Base-by-base conservation (phyloP, 2,329 filamentous ascomycete species). In the Fusarium sp. region DNA sequence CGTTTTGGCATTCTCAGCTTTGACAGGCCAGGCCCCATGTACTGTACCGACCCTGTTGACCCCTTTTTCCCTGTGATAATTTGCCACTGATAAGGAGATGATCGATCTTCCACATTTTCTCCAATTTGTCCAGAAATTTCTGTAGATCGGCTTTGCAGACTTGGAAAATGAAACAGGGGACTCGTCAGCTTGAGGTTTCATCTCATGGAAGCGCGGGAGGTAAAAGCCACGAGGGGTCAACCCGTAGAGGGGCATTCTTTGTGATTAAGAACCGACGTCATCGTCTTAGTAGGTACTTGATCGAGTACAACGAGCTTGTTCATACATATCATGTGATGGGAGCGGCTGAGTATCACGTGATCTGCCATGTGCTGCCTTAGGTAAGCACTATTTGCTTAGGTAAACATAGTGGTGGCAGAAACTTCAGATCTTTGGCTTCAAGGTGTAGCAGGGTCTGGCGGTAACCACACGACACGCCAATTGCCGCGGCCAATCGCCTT, bases 341-440 rank as follows among this genome's bases (percentile, higher is more conserved):
- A 25, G 23, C 5, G 17, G 14, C 4, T 15, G 0, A 1, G 5
- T 9, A 13, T 58, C 71, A 70, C 52, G 66, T 72, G 70, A 67
- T 13, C 6, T 3, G 0, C 0, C 1, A n/a, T n/a, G n/a, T n/a
- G n/a, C 0, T 1, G 14, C 1, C 20, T 63, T 31, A 50, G 17
- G 23, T 59, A 63, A 63, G 18, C 1, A 8, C 23, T 25, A n/a
- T 25, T 2, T 0, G 2, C 11, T 67, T 72, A 72, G 53, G 70
- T 72, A 64, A 72, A 33, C 59, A 7, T 15, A 39, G 21, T 27
- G 20, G 35, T 25, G 58, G 47, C 68, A 74, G 72, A 74, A 74
- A 74, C 72, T 74, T 73, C 71, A 66, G 63, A 68, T 66, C 50
- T 48, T 61, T 42, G 49, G 65, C 60, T 71, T 63, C 53, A 60